A percentile compares a stretch with the other conserved stretches of the same genome.
These are phyloP conservation scores for Diplosphaera chodatii DNA, from an alignment of 139 green algal species.

Conservation along the genomic window DNA sequence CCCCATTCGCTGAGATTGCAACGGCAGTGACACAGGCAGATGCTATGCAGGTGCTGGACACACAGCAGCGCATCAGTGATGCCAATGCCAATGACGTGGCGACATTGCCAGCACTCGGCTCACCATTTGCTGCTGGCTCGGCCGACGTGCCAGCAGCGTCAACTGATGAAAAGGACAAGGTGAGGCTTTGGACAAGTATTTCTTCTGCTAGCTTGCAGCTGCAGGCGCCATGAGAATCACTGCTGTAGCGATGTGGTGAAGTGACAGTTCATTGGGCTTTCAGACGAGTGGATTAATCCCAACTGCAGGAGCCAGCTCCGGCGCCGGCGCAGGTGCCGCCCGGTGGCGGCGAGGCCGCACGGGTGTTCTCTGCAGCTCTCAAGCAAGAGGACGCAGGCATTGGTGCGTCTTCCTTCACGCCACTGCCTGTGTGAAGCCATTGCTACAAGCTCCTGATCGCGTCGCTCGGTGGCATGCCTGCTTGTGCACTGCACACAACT, in stretches of 20 bases:
- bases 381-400: not conserved
- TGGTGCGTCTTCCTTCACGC: not conserved
- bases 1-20: too few species aligned
- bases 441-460: too few species aligned
- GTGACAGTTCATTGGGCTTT: too few species aligned
- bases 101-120: not conserved
- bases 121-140: not conserved
- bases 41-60: not conserved
- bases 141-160: not conserved
- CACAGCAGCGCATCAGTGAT: not conserved
- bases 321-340: not conserved
- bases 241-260: too few species aligned
- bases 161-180: not conserved
- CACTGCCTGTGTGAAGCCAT: too few species aligned
- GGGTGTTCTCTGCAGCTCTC: not conserved
- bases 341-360: not conserved
- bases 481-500: not conserved
- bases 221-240: too few species aligned
- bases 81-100: not conserved
- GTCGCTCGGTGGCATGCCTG: not conserved
- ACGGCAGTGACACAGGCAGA: too few species aligned
- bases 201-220: too few species aligned
- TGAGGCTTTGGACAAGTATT: too few species aligned
- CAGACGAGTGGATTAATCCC: too few species aligned
- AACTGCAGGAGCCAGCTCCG: not conserved